Evolutionary conservation across 345 rosid genomes (phyloP).

Genomic region (Melastoma malabathricum): DNA sequence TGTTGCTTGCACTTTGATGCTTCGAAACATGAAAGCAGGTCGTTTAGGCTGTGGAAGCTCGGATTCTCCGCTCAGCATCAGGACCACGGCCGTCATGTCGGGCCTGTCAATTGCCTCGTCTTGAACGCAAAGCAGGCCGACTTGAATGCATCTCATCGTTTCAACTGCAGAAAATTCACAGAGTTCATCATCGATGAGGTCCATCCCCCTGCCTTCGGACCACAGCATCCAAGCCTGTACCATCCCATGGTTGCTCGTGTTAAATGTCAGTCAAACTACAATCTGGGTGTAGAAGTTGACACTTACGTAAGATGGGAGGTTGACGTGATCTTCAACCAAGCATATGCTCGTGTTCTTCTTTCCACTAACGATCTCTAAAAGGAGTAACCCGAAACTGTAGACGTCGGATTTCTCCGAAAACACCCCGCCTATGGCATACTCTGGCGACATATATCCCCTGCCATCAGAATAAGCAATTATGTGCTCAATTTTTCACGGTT

Average conservation of each 20-base stretch:
- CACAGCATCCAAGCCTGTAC: conserved; percentile 1
- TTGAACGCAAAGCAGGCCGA: background rate
- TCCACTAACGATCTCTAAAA: conserved; percentile 5
- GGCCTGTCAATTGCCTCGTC: background rate
- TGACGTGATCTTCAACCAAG: background rate
- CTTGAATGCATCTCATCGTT: conserved; percentile 1
- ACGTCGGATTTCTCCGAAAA: conserved; percentile 8
- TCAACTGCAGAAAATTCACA: background rate
- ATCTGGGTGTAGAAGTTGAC: background rate
- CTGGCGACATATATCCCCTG: conserved; percentile 7
- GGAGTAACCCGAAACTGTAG: conserved; percentile 6
- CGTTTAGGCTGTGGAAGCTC: background rate
- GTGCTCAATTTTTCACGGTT: too few species aligned
- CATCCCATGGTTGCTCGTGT: background rate
- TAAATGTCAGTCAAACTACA: background rate
- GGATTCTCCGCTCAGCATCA: background rate
- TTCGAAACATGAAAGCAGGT: background rate
- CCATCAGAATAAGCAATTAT: too few species aligned
- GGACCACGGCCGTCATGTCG: conserved; percentile 3
- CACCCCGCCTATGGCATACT: conserved; percentile 8
- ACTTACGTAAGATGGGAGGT: conserved; percentile 1
- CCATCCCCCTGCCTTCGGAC: background rate
- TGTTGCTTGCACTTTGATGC: background rate
- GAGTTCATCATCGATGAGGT: background rate
- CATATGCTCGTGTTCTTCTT: conserved; percentile 4